Base-by-base conservation (phyloP, 257 asterid species). In the Paulownia fortunei region DNA sequence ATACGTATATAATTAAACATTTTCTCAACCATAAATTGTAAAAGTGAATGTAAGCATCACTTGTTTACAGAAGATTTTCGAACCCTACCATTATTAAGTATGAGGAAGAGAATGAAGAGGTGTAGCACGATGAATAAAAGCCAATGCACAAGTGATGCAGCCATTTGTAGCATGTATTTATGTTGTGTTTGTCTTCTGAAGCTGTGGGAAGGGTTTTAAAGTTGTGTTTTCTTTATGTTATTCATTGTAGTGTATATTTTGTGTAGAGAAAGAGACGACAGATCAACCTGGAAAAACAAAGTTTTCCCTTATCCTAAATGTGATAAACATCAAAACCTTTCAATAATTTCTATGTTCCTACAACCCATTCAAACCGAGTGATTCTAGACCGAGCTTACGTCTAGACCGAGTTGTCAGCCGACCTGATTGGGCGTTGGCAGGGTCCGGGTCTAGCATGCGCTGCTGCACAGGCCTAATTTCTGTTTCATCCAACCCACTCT, bases 61-160 rank as follows among this genome's bases (percentile, higher is more conserved):
- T 52, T 1, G 8, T 19, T 19, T 16, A 30, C 36, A 30, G 36
- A 2, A 4, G 36, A 30, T 30, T 30, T 4, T 30, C 36, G 36
- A 30, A 30, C 36, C 36, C 36, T 30, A 52, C 59, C 59, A 32
- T 37, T 37, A 27, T 62, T 32, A 32, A 66, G 52, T 19, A 23
- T 5, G 32, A 66, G 32, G 32, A 66, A 16, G 54, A 66, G 32
- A 36, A 66, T 11, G 72, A 66, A 66, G 32, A 66, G 15, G 72
- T 39, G 0, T 55, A 66, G 72, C 55, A n/a, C 23, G 34, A 26
- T 46, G 23, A 34, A 37, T 34, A n/a, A 66, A 66, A 66, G 51
- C 23, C 72, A 55, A 9, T 66, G 55, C 6, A 52, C 24, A 18
- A 52, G 24, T 3, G 24, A 18, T 52, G 59, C 24, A 66, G 72